Conservation (phyloP, 1,284 basidiomycete species). For the Melampsora americana region DNA sequence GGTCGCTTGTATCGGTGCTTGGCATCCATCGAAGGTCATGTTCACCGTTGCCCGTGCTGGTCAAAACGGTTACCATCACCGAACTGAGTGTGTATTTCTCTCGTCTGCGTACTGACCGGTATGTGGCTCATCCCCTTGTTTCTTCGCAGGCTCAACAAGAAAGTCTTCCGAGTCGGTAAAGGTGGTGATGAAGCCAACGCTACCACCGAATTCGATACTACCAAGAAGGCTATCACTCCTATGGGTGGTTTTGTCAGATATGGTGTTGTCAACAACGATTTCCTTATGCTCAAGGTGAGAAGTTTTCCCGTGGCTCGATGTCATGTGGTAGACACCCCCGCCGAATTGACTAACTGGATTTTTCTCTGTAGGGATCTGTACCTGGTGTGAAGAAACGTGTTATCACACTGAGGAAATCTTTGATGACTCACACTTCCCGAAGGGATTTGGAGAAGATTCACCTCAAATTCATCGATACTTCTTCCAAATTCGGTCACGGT, state of each 20-base stretch:
- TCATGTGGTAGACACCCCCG: not conserved
- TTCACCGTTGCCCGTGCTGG: slow-evolving; percentile 99
- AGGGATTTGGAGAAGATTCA: slow-evolving; percentile 92
- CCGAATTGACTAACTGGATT: too few species aligned
- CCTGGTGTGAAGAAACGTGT: slow-evolving; percentile 98
- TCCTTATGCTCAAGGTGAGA: slow-evolving; percentile 68
- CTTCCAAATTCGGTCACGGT: slow-evolving; percentile 75
- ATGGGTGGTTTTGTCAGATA: slow-evolving; percentile 99
- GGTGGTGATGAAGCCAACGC: slow-evolving; percentile 79
- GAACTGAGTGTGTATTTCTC: slow-evolving; percentile 61
- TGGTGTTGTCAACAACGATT: slow-evolving; percentile 98
- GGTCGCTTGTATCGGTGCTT: slow-evolving; percentile 99
- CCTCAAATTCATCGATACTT: slow-evolving; percentile 98
- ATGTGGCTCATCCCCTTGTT: slow-evolving; percentile 80
- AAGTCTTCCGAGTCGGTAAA: slow-evolving; percentile 79
- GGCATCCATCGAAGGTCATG: slow-evolving; percentile 97
- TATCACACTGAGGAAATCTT: slow-evolving; percentile 81
- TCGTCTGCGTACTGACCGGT: not conserved
- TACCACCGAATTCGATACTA: slow-evolving; percentile 87
- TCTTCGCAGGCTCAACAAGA: slow-evolving; percentile 61
- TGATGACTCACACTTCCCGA: slow-evolving; percentile 69
- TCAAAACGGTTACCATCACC: slow-evolving; percentile 99
- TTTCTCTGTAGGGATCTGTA: slow-evolving; percentile 70
- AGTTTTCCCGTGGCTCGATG: slow-evolving; percentile 43
- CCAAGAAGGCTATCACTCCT: slow-evolving; percentile 92